Conservation (phyloP, 179 eudicot species). For the Spergularia azorica region DNA sequence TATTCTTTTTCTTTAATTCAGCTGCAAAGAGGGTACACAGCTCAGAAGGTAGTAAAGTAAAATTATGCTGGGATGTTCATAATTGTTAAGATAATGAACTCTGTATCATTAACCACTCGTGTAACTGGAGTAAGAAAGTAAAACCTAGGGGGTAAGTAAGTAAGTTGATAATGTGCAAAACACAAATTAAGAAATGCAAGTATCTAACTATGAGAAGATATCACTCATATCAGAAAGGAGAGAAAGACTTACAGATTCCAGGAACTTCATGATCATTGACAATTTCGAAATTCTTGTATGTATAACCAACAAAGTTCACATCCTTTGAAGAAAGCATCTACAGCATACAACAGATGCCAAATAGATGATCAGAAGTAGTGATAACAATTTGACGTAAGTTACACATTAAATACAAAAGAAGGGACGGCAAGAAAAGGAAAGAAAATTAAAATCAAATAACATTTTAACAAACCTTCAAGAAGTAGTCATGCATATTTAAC, state of each 20-base stretch:
- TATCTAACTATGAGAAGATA: neutral
- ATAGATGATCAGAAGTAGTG: constrained; percentile 1
- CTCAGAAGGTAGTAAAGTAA: neutral
- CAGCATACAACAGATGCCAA: constrained; percentile 10
- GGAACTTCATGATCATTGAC: constrained; percentile 96
- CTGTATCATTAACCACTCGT: neutral
- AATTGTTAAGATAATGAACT: no score
- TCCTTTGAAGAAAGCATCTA: constrained; percentile 98
- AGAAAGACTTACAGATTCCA: constrained; percentile 73
- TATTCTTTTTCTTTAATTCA: constrained; percentile 88
- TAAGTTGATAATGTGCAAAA: neutral
- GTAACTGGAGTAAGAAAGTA: neutral
- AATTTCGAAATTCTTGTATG: constrained; percentile 93
- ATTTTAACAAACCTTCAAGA: neutral
- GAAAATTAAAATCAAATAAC: no score
- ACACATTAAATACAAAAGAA: neutral
- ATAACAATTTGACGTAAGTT: neutral
- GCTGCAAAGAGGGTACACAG: constrained; percentile 50
- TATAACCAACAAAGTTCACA: constrained; percentile 92
- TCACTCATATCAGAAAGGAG: constrained; percentile 8
- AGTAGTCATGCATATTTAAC: no score
- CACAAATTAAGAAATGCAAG: neutral
- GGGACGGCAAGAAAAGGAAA: neutral
- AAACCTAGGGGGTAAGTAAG: no score
- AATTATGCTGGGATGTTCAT: no score